Evolutionary conservation across 2,329 filamentous ascomycete genomes (phyloP).

Genomic region (Eurotiales sp.): DNA sequence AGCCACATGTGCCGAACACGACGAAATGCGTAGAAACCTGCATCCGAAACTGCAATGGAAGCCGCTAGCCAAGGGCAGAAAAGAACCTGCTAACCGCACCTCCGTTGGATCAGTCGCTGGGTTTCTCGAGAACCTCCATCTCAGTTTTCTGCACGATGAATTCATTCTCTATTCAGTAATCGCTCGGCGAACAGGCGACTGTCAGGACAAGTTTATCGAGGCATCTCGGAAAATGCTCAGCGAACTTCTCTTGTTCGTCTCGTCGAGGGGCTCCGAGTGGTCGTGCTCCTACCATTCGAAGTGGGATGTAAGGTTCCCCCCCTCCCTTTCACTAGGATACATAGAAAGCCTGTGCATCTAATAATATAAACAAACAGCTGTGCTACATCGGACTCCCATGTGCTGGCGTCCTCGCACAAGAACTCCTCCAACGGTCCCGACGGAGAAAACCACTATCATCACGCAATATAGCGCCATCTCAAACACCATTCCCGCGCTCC

Average conservation of each 20-base stretch:
- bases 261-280: neutral
- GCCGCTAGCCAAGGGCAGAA: constrained; percentile 1
- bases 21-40: constrained; percentile 4
- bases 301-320: constrained; percentile 7
- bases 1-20: constrained; percentile 7
- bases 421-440: constrained; percentile 22
- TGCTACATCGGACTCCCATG: constrained; percentile 23
- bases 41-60: constrained; percentile 11
- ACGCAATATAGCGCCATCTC: neutral
- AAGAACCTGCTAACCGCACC: constrained; percentile 8
- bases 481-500: constrained; percentile 18
- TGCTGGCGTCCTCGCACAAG: constrained; percentile 20
- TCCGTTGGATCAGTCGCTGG: too few species aligned
- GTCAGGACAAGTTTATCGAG: constrained; percentile 7
- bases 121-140: constrained; percentile 19
- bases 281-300: neutral
- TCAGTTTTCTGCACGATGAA: constrained; percentile 21
- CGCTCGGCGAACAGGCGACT: constrained; percentile 15
- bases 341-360: too few species aligned
- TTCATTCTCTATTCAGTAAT: constrained; percentile 20
- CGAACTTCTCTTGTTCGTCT: neutral
- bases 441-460: neutral
- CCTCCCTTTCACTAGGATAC: neutral
- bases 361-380: constrained; percentile 7
- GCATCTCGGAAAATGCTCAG: constrained; percentile 11